Conservation (phyloP, 768 basidiomycete species). For the Amanita brunnescens region DNA sequence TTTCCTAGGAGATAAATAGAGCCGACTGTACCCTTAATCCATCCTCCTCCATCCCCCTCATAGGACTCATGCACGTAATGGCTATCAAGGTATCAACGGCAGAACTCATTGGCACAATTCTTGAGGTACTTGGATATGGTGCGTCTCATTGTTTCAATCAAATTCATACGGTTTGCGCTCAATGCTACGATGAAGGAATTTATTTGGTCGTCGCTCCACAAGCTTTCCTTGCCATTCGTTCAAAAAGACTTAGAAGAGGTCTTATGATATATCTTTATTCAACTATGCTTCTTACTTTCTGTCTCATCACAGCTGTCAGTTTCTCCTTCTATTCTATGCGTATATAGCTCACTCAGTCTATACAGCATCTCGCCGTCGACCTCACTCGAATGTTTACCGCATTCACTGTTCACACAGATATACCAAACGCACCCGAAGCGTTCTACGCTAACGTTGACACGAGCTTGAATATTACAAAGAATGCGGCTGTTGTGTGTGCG, state of each 20-base stretch:
- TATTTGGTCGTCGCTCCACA: not conserved
- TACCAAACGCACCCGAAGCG: not conserved
- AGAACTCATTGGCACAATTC: constrained; percentile 3
- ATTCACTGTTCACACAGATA: not conserved
- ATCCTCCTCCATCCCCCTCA: not conserved
- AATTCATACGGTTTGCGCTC: not conserved
- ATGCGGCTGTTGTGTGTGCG: not conserved
- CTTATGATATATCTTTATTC: not conserved
- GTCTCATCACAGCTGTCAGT: not conserved
- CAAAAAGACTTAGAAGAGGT: not conserved
- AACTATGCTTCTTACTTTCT: not conserved
- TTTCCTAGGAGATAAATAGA: too few species aligned
- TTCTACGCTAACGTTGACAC: constrained; percentile 3
- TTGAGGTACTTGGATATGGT: constrained; percentile 6
- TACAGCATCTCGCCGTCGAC: constrained; percentile 3
- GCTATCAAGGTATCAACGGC: not conserved
- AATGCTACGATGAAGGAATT: not conserved
- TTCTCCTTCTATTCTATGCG: not conserved
- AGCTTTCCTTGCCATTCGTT: not conserved
- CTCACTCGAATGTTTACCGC: not conserved
- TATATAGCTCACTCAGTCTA: not conserved
- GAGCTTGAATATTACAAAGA: constrained; percentile 1
- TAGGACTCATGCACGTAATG: not conserved
- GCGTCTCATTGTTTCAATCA: not conserved
- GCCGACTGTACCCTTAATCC: not conserved